These are phyloP conservation scores for Scleroderma bovista DNA, from an alignment of 768 basidiomycete species.

Conservation along the genomic window DNA sequence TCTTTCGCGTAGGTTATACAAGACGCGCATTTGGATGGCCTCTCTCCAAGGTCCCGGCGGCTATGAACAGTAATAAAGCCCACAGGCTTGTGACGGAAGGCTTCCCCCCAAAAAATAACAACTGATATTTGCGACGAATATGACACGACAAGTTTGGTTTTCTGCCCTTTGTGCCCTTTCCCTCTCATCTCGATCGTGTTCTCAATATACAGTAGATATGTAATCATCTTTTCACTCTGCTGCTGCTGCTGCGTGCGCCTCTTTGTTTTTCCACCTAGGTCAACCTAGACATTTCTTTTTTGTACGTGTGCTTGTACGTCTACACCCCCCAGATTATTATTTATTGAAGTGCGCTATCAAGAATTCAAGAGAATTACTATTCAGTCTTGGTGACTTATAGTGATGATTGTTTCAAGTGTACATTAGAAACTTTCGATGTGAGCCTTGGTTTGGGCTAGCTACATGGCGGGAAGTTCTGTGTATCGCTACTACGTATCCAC, in stretches of 20 bases:
- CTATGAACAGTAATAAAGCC: constrained; percentile 38
- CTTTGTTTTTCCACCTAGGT: constrained; percentile 28
- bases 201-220: constrained; percentile 27
- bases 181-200: constrained; percentile 7
- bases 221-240: constrained; percentile 6
- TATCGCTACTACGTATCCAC: constrained; percentile 24
- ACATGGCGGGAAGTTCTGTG: constrained; percentile 8
- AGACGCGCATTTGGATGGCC: constrained; percentile 96
- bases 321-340: constrained; percentile 15
- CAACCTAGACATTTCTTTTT: constrained; percentile 21
- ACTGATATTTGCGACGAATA: constrained; percentile 2
- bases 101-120: no score
- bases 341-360: constrained; percentile 8
- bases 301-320: constrained; percentile 17
- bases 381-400: neutral
- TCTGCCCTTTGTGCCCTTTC: no score
- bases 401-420: constrained; percentile 3
- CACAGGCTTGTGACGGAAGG: no score
- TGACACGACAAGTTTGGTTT: constrained; percentile 21
- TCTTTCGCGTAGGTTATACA: constrained; percentile 74
- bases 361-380: neutral
- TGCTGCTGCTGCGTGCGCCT: neutral
- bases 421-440: constrained; percentile 6
- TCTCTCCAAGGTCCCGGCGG: constrained; percentile 54
- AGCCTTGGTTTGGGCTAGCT: no score